Conservation (phyloP, 2,329 filamentous ascomycete genomes). For the Cladosporium sp. region DNA sequence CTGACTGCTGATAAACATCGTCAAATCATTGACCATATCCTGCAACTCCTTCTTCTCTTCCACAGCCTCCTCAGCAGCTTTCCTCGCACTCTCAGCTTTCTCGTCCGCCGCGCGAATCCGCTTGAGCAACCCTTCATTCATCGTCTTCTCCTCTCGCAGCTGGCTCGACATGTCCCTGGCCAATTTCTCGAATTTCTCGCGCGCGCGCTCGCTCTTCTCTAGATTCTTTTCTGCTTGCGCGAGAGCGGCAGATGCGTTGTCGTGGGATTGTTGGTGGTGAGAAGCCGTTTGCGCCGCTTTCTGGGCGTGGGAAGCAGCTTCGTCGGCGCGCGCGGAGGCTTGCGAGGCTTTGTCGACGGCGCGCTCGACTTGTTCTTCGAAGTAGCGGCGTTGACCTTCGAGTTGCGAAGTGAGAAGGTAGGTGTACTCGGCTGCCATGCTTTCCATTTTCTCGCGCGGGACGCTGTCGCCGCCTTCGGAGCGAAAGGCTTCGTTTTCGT, state of each 20-base stretch:
- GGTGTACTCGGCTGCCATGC: constrained; percentile 89
- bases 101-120: constrained; percentile 68
- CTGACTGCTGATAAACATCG: constrained; percentile 80
- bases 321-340: constrained; percentile 64
- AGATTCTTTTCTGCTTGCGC: constrained; percentile 69
- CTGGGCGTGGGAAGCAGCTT: constrained; percentile 41
- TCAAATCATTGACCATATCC: constrained; percentile 82
- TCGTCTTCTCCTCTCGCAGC: constrained; percentile 79
- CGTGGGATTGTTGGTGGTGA: constrained; percentile 53
- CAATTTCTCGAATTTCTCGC: constrained; percentile 68
- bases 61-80: constrained; percentile 37
- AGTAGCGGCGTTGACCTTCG: constrained; percentile 88
- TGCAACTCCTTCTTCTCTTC: constrained; percentile 66
- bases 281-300: constrained; percentile 37
- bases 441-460: constrained; percentile 66
- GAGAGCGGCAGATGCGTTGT: constrained; percentile 52
- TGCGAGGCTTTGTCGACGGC: constrained; percentile 83
- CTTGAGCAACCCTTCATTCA: constrained; percentile 75
- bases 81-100: constrained; percentile 54
- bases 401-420: constrained; percentile 89
- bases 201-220: constrained; percentile 62
- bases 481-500: constrained; percentile 36
- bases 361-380: constrained; percentile 85
- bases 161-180: constrained; percentile 71
- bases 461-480: constrained; percentile 59